phyloP scores from a whole-genome alignment of 1,139 yeast genomes.

The Suhomyces choctaworum region DNA sequence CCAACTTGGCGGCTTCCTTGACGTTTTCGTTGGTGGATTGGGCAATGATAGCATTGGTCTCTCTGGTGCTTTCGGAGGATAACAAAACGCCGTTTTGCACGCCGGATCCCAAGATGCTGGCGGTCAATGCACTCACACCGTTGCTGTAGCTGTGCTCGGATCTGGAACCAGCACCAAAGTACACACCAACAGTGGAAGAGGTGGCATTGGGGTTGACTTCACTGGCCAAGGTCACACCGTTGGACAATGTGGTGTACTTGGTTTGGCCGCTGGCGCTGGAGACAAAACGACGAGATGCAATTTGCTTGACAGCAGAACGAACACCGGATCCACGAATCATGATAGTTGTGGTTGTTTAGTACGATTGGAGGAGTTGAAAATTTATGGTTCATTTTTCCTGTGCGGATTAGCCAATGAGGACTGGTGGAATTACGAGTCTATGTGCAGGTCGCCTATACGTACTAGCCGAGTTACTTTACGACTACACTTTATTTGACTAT shows the following conservation, averaged over 20 bases:
- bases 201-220: conserved; percentile 59
- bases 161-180: conserved; percentile 74
- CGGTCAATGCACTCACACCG: conserved; percentile 70
- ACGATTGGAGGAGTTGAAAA: conserved; percentile 11
- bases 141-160: conserved; percentile 77
- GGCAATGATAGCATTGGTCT: conserved; percentile 54
- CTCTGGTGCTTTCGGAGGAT: conserved; percentile 48
- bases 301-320: conserved; percentile 32
- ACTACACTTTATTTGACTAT: too few relatives aligned
- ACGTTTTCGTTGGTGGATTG: conserved; percentile 49
- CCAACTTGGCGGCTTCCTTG: conserved; percentile 42
- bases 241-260: conserved; percentile 67
- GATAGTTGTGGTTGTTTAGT: conserved; percentile 9
- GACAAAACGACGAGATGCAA: conserved; percentile 53
- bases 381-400: conserved; percentile 13
- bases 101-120: conserved; percentile 47
- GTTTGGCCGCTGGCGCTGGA: conserved; percentile 62
- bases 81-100: conserved; percentile 49
- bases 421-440: conserved; percentile 13
- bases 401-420: conserved; percentile 17
- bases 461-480: too few relatives aligned
- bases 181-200: conserved; percentile 66
- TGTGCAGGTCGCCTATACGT: conserved; percentile 16
- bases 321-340: conserved; percentile 44
- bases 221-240: conserved; percentile 73